Evolutionary conservation across 257 asterid species (phyloP), one percentile per base, ranked within the genome.

Genomic region (Penstemon eatonii): DNA sequence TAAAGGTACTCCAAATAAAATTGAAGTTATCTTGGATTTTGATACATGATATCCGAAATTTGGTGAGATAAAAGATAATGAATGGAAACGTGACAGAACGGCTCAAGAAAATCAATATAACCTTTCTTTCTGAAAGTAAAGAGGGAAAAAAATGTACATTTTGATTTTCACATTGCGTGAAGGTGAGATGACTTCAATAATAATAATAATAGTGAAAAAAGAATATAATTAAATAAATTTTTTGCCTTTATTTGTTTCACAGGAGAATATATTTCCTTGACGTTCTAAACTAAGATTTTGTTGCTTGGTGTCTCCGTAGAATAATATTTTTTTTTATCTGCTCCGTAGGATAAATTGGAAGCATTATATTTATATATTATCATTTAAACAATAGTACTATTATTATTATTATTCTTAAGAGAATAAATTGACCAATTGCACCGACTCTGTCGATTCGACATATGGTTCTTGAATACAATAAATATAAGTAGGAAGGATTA

Each of bases 241-340:
- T 70, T 71, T 46, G 8, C 11, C 8, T 45, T 9, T 49, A 25
- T 2, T 10, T 37, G 41, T 33, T 36, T 64, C 37, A n/a, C 36
- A 56, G 36, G 18, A 18, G 25, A 44, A 25, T 19, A 8, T 38
- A 54, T 51, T 59, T 45, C 68, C 68, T 41, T 44, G 65, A 44
- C 79, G 75, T 71, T 74, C 67, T 36, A 60, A 59, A 63, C 77
- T 51, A 76, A 25, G 82, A 70, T 56, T n/a, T 53, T 73, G 39
- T 56, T 39, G 53, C 75, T 79, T 52, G 76, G 37, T 73, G 70
- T 63, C 12, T 49, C 69, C 82, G 78, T 60, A 40, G 40, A 8
- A 56, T 56, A 18, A 56, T 5, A 5, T 19, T 56, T 5, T 3
- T 18, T 6, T 46, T 46, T 46, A 9, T 46, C 12, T 46, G 52